Conservation (phyloP, 495 filamentous ascomycete genomes). For the Aspergillus cavernicola region DNA sequence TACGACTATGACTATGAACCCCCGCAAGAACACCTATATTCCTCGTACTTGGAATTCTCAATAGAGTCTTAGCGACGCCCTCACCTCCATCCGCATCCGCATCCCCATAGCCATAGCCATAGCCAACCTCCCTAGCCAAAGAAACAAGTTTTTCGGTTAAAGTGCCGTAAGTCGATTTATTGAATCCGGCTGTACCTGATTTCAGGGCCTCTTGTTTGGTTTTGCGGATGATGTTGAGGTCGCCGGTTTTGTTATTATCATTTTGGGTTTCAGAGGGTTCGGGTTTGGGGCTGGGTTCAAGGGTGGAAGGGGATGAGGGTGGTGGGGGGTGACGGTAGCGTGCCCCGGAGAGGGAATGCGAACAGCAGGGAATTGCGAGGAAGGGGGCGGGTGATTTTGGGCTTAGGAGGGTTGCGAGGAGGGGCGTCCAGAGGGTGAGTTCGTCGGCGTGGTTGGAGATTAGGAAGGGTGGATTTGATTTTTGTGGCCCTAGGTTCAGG, state of each 20-base stretch:
- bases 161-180: slow-evolving; percentile 64
- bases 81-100: slow-evolving; percentile 72
- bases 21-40: slow-evolving; percentile 77
- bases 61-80: no score
- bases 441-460: slow-evolving; percentile 97
- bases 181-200: slow-evolving; percentile 23
- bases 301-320: background rate
- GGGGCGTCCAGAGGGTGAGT: slow-evolving; percentile 90
- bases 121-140: slow-evolving; percentile 68
- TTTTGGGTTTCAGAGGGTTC: background rate
- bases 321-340: slow-evolving; percentile 59
- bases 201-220: slow-evolving; percentile 31
- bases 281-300: slow-evolving; percentile 21
- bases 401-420: slow-evolving; percentile 72
- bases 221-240: slow-evolving; percentile 40
- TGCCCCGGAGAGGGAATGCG: slow-evolving; percentile 74
- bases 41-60: slow-evolving; percentile 87
- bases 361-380: slow-evolving; percentile 92
- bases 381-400: slow-evolving; percentile 59
- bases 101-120: slow-evolving; percentile 73
- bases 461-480: slow-evolving; percentile 73
- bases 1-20: no score
- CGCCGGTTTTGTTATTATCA: slow-evolving; percentile 25
- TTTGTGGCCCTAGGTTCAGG: slow-evolving; percentile 18
- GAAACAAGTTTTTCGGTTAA: slow-evolving; percentile 66